Evolutionary conservation across 176 grass and related monocot species (phyloP).

Genomic region (Pontederia crassipes): DNA sequence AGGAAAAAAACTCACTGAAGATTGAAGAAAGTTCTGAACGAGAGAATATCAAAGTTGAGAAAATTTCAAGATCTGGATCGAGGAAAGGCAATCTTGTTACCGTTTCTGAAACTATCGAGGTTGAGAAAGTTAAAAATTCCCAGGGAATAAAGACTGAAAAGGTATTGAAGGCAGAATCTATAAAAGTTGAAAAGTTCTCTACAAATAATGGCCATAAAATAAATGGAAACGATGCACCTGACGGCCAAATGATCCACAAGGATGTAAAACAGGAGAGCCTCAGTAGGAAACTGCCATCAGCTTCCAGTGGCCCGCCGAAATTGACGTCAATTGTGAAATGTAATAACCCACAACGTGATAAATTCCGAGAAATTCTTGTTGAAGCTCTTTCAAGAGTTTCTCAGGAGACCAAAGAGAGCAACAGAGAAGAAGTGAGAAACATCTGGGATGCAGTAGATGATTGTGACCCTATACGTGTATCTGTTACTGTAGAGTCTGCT

Average conservation of each 20-base stretch:
- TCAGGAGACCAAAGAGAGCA: slow-evolving; percentile 5
- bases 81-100: neutral
- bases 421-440: slow-evolving; percentile 12
- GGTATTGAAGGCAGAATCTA: neutral
- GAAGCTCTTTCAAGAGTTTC: slow-evolving; percentile 13
- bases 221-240: neutral
- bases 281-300: neutral
- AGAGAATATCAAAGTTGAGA: neutral
- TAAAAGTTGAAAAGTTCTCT: slow-evolving; percentile 1
- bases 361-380: slow-evolving; percentile 2
- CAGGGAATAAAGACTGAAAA: neutral
- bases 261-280: neutral
- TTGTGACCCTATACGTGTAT: slow-evolving; percentile 7
- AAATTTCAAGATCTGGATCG: neutral
- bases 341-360: slow-evolving; percentile 7
- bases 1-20: neutral
- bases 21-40: neutral
- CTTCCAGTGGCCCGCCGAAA: neutral
- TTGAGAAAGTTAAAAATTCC: neutral
- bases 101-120: neutral
- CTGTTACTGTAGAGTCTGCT: slow-evolving; percentile 6
- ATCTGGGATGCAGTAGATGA: slow-evolving; percentile 9
- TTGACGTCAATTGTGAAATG: neutral
- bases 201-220: neutral
- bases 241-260: neutral